These are phyloP conservation scores for Globisporangium nodosum DNA, from an alignment of 352 stramenopile species.

Conservation along the genomic window DNA sequence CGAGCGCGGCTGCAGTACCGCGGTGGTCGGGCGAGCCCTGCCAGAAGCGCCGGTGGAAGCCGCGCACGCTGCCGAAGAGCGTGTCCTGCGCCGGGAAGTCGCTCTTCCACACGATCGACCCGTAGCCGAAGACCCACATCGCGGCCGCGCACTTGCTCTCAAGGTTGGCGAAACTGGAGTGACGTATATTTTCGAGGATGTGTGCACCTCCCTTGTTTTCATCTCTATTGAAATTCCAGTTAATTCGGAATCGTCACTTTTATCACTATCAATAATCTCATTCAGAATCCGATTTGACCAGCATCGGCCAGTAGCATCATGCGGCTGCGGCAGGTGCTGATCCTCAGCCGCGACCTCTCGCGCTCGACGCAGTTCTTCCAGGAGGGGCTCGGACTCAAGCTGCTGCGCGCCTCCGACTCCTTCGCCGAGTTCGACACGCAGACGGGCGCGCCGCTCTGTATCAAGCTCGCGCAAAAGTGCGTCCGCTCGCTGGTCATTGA, in stretches of 20 bases:
- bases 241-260: neutral
- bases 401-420: slow-evolving; percentile 72
- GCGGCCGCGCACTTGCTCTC: no score
- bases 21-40: slow-evolving; percentile 86
- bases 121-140: slow-evolving; percentile 8
- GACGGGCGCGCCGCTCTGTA: slow-evolving; percentile 56
- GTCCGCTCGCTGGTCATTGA: neutral
- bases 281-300: neutral
- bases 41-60: slow-evolving; percentile 87
- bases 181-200: neutral
- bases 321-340: slow-evolving; percentile 75
- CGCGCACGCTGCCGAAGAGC: slow-evolving; percentile 53
- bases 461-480: slow-evolving; percentile 79
- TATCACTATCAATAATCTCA: neutral
- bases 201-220: no score
- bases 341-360: slow-evolving; percentile 80
- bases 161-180: neutral
- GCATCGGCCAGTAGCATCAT: slow-evolving; percentile 1
- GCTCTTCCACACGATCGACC: slow-evolving; percentile 29
- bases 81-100: slow-evolving; percentile 25
- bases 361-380: slow-evolving; percentile 80
- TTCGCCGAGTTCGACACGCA: slow-evolving; percentile 79
- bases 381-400: slow-evolving; percentile 67
- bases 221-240: no score
- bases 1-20: slow-evolving; percentile 64